These are phyloP conservation scores for Gnaphalium uliginosum DNA, from an alignment of 129 eudicot genomes.

Conservation along the genomic window DNA sequence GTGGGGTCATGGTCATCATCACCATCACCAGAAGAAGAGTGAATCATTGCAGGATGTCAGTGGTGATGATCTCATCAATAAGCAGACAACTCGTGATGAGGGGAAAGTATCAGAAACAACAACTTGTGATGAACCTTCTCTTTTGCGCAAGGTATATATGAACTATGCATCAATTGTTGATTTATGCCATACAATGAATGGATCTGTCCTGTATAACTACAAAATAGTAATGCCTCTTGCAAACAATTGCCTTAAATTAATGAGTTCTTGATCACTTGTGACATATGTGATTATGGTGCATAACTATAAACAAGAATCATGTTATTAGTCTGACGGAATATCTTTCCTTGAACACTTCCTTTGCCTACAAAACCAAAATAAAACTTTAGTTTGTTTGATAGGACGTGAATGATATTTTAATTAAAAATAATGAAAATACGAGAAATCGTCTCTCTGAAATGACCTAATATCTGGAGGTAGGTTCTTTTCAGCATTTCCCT, in stretches of 20 bases:
- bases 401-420: too few relatives aligned
- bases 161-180: constrained; percentile 2
- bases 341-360: too few relatives aligned
- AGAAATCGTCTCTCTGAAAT: too few relatives aligned
- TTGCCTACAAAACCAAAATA: too few relatives aligned
- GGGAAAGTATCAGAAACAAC: constrained; percentile 31
- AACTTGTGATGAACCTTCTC: constrained; percentile 42
- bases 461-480: not conserved
- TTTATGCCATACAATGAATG: not conserved
- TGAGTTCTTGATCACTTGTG: too few relatives aligned
- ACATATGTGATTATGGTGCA: not conserved
- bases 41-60: constrained; percentile 48
- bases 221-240: not conserved
- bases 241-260: too few relatives aligned
- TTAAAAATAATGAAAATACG: too few relatives aligned
- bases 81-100: constrained; percentile 28
- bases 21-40: constrained; percentile 70
- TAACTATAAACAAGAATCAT: not conserved
- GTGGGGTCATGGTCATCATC: constrained; percentile 56
- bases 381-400: too few relatives aligned
- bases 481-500: not conserved
- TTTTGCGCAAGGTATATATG: constrained; percentile 66
- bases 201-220: not conserved
- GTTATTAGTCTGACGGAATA: not conserved
- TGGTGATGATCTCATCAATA: constrained; percentile 35